Base-by-base conservation (phyloP, 2,329 filamentous ascomycete genomes). In the Laburnicola sp. region DNA sequence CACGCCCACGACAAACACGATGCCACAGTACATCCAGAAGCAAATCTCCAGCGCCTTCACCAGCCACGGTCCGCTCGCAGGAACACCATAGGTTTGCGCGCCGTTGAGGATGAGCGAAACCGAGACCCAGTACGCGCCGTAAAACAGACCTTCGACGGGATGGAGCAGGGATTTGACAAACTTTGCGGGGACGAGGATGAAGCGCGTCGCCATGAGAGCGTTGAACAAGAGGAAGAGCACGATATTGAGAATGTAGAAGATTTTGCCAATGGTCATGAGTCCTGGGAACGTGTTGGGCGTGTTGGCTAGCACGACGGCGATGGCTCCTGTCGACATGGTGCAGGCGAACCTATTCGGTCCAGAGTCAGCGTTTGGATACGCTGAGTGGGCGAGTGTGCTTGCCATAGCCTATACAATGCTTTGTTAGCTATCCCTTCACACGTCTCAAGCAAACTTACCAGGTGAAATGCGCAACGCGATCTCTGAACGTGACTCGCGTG, bases 301-400 rank as follows among this genome's bases (percentile, higher is more conserved):
- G 44, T 84, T 83, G 2, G 80, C 78, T 38, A 91, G 78, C 11
- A 91, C 78, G 2, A 86, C 71, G 0, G 87, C 82, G 1, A 91
- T 71, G 0, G 86, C 86, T 30, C 88, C 88, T 0, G 86, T 89
- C 41, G 85, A 87, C 87, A 91, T 91, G 2, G 86, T 86, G 28
- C 84, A 76, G 1, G 86, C 87, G 71, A 86, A 92, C 86, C 87
- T 40, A 89, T 23, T 22, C 6, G 11, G 21, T 2, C 16, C 11
- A 28, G 30, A 34, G 32, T 37, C 21, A 4, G 23, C 16, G 23
- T 37, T 22, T 21, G 35, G n/a, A 37, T n/a, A n/a, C n/a, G n/a
- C n/a, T n/a, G n/a, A n/a, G 9, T 37, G 11, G 10, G n/a, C 4
- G 35, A 44, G 7, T 31, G n/a, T 9, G 41, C 38, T 41, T 26